Evolutionary conservation across 2,329 filamentous ascomycete species (phyloP).

Genomic region (Trichoderma cornu-damae): DNA sequence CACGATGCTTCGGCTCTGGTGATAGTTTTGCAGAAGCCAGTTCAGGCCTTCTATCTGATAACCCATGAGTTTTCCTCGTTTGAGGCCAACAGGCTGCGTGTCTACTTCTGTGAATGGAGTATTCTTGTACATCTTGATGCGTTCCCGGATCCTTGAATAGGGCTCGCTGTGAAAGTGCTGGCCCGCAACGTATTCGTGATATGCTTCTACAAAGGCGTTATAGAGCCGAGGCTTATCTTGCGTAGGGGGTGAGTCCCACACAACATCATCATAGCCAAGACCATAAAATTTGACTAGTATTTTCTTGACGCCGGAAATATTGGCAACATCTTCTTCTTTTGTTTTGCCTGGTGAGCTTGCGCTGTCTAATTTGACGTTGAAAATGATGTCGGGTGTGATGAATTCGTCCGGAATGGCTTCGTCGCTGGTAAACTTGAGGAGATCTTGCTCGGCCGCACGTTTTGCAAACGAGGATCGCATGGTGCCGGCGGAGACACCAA

Average conservation of each 20-base stretch:
- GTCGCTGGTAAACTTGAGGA: conserved; percentile 60
- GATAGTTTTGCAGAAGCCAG: conserved; percentile 91
- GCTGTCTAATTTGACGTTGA: conserved; percentile 61
- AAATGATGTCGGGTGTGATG: conserved; percentile 80
- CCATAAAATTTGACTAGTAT: conserved; percentile 90
- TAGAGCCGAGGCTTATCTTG: conserved; percentile 62
- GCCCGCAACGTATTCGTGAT: conserved; percentile 78
- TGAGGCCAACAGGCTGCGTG: conserved; percentile 67
- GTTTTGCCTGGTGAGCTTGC: conserved; percentile 48
- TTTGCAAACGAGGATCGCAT: conserved; percentile 76
- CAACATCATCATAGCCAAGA: conserved; percentile 80
- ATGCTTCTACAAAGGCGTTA: conserved; percentile 75
- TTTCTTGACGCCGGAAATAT: conserved; percentile 65
- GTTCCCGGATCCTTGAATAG: conserved; percentile 57
- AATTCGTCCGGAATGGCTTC: conserved; percentile 87
- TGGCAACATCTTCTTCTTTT: conserved; percentile 64
- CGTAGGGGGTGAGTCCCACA: conserved; percentile 79
- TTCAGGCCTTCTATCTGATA: conserved; percentile 93
- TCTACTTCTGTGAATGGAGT: conserved; percentile 64
- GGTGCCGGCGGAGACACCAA: conserved; percentile 55
- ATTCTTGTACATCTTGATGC: conserved; percentile 62
- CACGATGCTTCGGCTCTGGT: conserved; percentile 75
- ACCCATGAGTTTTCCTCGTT: conserved; percentile 78
- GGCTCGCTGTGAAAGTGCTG: conserved; percentile 60
- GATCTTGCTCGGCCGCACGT: conserved; percentile 54